Conservation (phyloP, 768 basidiomycete species). For the Mycena rebaudengoi region DNA sequence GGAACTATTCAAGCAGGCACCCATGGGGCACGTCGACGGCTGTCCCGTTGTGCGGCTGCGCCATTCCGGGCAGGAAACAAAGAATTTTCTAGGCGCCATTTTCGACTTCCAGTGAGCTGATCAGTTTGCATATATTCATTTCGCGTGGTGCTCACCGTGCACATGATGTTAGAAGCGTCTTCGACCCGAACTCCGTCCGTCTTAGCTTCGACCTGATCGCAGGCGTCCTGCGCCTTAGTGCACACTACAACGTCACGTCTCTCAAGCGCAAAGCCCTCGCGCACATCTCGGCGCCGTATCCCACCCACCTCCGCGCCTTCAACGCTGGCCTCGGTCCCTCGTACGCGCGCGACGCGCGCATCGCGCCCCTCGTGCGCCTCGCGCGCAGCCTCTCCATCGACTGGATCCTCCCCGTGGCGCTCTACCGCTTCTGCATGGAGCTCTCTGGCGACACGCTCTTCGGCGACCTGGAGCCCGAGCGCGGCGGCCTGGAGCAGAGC, state of each 20-base stretch:
- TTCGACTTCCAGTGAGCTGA: conserved; percentile 1
- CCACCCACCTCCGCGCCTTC: neutral
- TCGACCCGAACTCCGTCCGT: neutral
- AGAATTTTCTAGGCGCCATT: neutral
- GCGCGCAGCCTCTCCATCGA: neutral
- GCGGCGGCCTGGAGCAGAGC: neutral
- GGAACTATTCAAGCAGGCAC: neutral
- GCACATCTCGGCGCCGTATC: neutral
- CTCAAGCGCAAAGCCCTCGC: neutral
- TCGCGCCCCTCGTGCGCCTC: neutral
- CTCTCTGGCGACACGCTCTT: neutral
- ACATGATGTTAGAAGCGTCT: too few species aligned
- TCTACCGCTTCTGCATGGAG: conserved; percentile 9
- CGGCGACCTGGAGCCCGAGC: neutral
- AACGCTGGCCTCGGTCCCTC: neutral
- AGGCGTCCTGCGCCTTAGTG: neutral
- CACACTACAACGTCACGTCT: neutral
- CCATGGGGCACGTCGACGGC: neutral
- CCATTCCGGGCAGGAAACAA: neutral
- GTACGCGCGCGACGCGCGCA: conserved; percentile 2
- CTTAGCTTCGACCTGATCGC: conserved; percentile 6
- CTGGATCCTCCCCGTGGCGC: conserved; percentile 11
- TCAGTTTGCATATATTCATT: too few species aligned
- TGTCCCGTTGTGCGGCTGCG: neutral
- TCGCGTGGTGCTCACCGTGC: too few species aligned